Base-by-base conservation (phyloP, 2,329 filamentous ascomycete genomes). In the Leptographium flavum region DNA sequence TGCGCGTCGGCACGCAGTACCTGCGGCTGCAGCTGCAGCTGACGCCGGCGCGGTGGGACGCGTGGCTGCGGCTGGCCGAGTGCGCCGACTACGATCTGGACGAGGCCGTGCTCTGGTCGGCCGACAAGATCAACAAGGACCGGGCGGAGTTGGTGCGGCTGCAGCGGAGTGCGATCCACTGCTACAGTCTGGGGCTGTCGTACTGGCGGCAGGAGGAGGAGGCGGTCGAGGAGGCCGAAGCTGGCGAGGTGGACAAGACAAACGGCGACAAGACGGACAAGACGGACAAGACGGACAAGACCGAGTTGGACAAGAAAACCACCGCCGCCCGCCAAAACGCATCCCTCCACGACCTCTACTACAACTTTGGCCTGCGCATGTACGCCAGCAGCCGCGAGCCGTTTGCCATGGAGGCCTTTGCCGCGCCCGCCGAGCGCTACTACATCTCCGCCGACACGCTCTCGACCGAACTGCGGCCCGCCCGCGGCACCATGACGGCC, bases 81-180 rank as follows among this genome's bases (percentile, higher is more conserved):
- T 86, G 83, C 41, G 88, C 87, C 55, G 87, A 94, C 60, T 82
- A 85, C 42, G 87, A 93, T 55, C 67, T 94, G 14, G 87, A 94
- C 50, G 87, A 94, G 60, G 77, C 81, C 7, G 83, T 93, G 5
- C 75, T 88, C 5, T 94, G 87, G 87, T 83, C 81, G 19, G 84
- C 87, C 1, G 87, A 94, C 53, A 94, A 93, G 61, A 81, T 94
- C 63, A 94, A 94, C 62, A 90, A 83, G 58, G 81, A 83, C 54
- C 79, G 83, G 45, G 65, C 68, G 4, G 86, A 93, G 47, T 63
- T 94, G 38, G 73, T 87, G 22, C 78, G 76, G 43, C 74, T 83
- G 49, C 86, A 94, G 59, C 76, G 86, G 28, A 78, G 77, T 54
- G 81, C 86, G 1, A 88, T 94, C 39, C 86, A 94, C 59, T 90